phyloP scores from a whole-genome alignment of 2,329 filamentous ascomycete genomes.

The Lasiodiplodia hormozganensis region DNA sequence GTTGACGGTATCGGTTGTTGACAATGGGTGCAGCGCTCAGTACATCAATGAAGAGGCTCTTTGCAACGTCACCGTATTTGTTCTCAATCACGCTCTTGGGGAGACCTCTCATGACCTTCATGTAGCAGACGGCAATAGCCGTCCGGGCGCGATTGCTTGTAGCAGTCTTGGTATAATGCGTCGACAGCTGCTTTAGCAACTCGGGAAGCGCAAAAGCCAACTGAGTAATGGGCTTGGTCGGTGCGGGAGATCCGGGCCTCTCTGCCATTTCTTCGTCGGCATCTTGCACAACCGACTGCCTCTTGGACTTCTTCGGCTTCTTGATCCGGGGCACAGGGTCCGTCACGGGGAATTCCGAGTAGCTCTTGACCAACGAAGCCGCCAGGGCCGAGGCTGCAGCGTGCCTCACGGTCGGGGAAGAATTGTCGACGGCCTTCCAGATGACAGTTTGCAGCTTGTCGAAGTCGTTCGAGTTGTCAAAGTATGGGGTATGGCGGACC shows the following conservation, averaged over 20 bases:
- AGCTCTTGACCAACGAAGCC: slow-evolving; percentile 80
- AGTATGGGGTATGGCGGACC: slow-evolving; percentile 75
- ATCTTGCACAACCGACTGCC: slow-evolving; percentile 60
- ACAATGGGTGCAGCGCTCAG: slow-evolving; percentile 76
- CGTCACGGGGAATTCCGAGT: slow-evolving; percentile 66
- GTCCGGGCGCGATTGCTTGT: slow-evolving; percentile 83
- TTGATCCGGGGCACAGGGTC: slow-evolving; percentile 65
- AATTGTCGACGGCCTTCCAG: slow-evolving; percentile 86
- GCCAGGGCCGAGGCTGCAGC: slow-evolving; percentile 87
- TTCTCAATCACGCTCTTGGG: slow-evolving; percentile 83
- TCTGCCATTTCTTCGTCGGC: slow-evolving; percentile 75
- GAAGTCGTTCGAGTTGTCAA: slow-evolving; percentile 88
- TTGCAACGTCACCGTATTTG: slow-evolving; percentile 81
- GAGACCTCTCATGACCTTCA: slow-evolving; percentile 77
- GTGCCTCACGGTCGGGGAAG: slow-evolving; percentile 76
- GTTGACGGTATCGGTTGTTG: slow-evolving; percentile 85
- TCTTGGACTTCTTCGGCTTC: slow-evolving; percentile 77
- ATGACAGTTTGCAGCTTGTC: slow-evolving; percentile 83
- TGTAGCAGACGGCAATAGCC: slow-evolving; percentile 86
- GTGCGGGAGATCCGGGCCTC: slow-evolving; percentile 76
- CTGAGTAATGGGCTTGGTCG: slow-evolving; percentile 73
- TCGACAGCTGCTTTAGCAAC: slow-evolving; percentile 78
- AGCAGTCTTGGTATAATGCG: slow-evolving; percentile 78
- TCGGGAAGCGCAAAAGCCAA: slow-evolving; percentile 78
- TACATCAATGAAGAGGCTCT: slow-evolving; percentile 80